Percentiles rank a stretch among this genome's conserved stretches.
phyloP scores from a whole-genome alignment of 2,329 filamentous ascomycete species.

The Trichoderma oligosporum region DNA sequence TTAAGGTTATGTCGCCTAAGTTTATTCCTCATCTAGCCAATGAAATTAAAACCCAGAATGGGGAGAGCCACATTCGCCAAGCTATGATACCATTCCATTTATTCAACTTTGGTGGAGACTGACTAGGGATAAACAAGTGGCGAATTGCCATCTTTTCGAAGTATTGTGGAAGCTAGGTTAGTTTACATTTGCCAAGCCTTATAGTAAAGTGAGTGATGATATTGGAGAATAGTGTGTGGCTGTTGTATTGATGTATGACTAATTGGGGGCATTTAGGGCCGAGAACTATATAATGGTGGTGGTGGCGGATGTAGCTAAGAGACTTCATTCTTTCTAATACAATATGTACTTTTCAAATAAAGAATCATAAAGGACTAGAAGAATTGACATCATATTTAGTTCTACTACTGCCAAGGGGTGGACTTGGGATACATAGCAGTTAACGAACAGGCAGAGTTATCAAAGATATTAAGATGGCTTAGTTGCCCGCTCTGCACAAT shows the following conservation, averaged over 20 bases:
- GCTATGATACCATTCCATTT: neutral
- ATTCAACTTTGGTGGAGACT: neutral
- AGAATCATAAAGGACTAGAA: too few relatives aligned
- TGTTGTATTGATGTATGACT: too few relatives aligned
- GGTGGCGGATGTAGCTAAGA: neutral
- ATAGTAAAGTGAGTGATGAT: neutral
- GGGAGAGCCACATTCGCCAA: neutral
- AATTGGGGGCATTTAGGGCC: neutral
- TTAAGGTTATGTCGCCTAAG: constrained; percentile 12
- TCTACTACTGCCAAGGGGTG: too few relatives aligned
- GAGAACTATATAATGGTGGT: neutral
- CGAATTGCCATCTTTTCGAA: constrained; percentile 5
- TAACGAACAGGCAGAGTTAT: too few relatives aligned
- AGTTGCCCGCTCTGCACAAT: too few relatives aligned
- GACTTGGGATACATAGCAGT: too few relatives aligned
- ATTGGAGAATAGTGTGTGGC: neutral
- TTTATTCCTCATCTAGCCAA: neutral
- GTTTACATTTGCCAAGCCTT: neutral
- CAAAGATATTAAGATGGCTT: too few relatives aligned
- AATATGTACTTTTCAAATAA: too few relatives aligned
- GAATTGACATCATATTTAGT: too few relatives aligned
- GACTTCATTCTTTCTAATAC: neutral
- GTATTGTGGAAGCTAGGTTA: neutral
- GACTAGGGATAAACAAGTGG: neutral
- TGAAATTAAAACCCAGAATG: neutral